A percentile compares a stretch with the other conserved stretches of the same genome.
Evolutionary conservation across 208 protist genomes (phyloP).

Genomic region (Acanthamoeba lugdunensis): DNA sequence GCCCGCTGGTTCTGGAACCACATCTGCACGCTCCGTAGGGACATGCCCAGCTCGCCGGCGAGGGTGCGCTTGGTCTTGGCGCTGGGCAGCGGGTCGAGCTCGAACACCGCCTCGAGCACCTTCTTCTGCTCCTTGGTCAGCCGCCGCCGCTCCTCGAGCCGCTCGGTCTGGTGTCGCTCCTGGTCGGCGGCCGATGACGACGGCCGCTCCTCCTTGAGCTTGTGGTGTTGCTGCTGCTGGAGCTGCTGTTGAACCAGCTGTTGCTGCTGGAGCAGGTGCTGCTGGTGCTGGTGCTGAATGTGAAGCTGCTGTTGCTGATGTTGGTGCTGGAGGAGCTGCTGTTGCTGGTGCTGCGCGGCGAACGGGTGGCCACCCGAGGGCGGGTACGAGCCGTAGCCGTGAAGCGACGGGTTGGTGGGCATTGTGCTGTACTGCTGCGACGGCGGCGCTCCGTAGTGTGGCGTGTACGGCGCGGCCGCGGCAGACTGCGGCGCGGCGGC

Average conservation of each 20-base stretch:
- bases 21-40: constrained; percentile 78
- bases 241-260: constrained; percentile 8
- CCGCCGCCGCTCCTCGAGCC: constrained; percentile 74
- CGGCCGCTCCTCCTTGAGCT: neutral
- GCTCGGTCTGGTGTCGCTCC: constrained; percentile 7
- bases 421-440: neutral
- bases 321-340: neutral
- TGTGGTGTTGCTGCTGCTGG: constrained; percentile 14
- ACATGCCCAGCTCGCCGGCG: constrained; percentile 80
- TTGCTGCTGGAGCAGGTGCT: constrained; percentile 10
- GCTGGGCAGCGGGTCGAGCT: constrained; percentile 77
- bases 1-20: constrained; percentile 84
- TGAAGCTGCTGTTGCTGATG: constrained; percentile 8
- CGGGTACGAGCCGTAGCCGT: neutral
- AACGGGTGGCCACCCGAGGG: neutral
- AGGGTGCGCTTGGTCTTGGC: constrained; percentile 71
- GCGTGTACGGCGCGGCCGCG: neutral
- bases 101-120: constrained; percentile 79
- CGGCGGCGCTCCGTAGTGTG: neutral
- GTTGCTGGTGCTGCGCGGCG: neutral
- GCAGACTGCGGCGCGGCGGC: neutral
- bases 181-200: neutral
- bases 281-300: neutral
- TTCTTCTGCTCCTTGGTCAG: constrained; percentile 75
- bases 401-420: neutral